Evolutionary conservation across 768 basidiomycete genomes (phyloP), one percentile per base, ranked within the genome.

Genomic region (Pleurotus tuber-regium): DNA sequence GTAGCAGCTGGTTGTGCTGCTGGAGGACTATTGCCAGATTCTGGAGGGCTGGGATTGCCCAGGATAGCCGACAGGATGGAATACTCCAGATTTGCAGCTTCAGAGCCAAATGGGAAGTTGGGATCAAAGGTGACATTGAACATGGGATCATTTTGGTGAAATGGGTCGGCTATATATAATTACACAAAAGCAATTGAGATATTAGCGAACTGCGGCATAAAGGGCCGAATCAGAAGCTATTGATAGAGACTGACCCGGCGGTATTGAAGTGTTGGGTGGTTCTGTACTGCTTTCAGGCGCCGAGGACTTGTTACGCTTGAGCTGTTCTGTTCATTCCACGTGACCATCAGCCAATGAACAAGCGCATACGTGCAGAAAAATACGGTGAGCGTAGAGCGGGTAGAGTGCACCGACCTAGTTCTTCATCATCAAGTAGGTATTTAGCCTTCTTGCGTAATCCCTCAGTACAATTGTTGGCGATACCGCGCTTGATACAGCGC

Each of bases 361-460:
- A 63, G 62, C 63, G 63, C 61, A 65, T 66, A 58, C 58, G 36
- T 47, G 46, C 44, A 42, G 56, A 41, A 56, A 56, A 48, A 9
- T 44, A 29, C 40, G 54, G 38, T 1, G 21, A 12, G 16, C 14
- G 41, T 44, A 57, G 30, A 26, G 61, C 31, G 24, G 42, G 31
- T 38, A 43, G 26, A 6, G 31, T 54, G 56, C 52, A 63, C 53
- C 57, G 64, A 91, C 93, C 89, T 51, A 95, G 84, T 66, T 98
- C 95, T 40, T 91, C 89, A 35, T 95, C 92, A 66, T 96, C 92
- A 51, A 96, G 74, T 12, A 99, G 81, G 68, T 98, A 99, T 63
- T 98, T 98, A 8, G 97, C 96, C 70, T 98, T 98, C 71, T 99
- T 99, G 61, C 97, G 83, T 57, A 89, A 88, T 1, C 97, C 97